Evolutionary conservation across 768 basidiomycete species (phyloP).

Genomic region (Suillus bovinus): DNA sequence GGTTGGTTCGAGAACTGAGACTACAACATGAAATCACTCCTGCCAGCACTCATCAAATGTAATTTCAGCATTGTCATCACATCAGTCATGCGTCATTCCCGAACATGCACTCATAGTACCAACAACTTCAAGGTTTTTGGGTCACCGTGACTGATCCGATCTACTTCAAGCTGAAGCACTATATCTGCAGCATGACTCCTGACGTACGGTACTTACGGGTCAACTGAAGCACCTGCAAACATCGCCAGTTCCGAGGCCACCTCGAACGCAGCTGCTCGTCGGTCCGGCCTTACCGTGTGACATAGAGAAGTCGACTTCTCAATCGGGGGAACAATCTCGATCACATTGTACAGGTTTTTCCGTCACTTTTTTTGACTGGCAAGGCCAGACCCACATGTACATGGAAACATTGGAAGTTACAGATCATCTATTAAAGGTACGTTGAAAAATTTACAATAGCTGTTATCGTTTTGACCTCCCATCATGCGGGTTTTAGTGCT

Average conservation of each 20-base stretch:
- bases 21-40: neutral
- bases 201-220: no score
- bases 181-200: neutral
- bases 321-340: neutral
- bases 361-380: neutral
- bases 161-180: no score
- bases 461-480: neutral
- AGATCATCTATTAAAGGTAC: neutral
- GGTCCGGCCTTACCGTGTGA: conserved; percentile 2
- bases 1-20: neutral
- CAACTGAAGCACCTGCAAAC: neutral
- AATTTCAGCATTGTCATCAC: neutral
- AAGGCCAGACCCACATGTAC: neutral
- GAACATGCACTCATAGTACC: neutral
- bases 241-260: neutral
- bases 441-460: neutral
- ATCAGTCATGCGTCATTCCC: no score
- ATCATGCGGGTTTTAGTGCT: conserved; percentile 12
- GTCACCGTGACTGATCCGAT: no score
- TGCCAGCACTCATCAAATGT: neutral
- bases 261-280: neutral
- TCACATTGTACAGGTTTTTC: conserved; percentile 1
- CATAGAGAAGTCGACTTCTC: neutral
- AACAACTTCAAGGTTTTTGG: no score
- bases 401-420: neutral